Evolutionary conservation across 805 yeast species (phyloP).

Genomic region (Candida silvicultrix): DNA sequence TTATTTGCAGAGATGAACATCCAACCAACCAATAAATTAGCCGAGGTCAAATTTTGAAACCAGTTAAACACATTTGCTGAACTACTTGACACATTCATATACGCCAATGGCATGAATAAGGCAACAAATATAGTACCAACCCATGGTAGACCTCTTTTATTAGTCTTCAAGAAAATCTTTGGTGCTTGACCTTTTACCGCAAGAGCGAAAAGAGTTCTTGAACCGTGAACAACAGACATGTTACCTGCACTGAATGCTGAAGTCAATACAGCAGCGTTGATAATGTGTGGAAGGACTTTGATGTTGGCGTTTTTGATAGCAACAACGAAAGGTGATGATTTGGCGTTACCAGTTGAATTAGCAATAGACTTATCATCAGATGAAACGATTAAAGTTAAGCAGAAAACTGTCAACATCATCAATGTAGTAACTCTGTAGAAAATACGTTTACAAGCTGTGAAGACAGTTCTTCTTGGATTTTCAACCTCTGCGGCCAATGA

Average conservation of each 20-base stretch:
- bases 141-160: conserved; percentile 27
- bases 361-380: conserved; percentile 24
- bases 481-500: conserved; percentile 50
- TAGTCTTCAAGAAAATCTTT: conserved; percentile 25
- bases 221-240: conserved; percentile 22
- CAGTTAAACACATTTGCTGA: conserved; percentile 29
- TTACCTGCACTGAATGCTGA: conserved; percentile 36
- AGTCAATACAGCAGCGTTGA: conserved; percentile 33
- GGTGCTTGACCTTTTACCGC: conserved; percentile 35
- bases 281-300: conserved; percentile 28
- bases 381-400: conserved; percentile 29
- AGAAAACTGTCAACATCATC: conserved; percentile 27
- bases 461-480: conserved; percentile 50
- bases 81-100: conserved; percentile 22
- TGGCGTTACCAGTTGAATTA: conserved; percentile 25
- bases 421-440: conserved; percentile 25
- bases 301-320: conserved; percentile 43
- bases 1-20: conserved; percentile 26
- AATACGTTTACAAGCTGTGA: conserved; percentile 46
- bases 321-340: conserved; percentile 34
- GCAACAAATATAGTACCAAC: conserved; percentile 22
- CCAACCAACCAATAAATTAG: conserved; percentile 27
- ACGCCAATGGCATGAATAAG: conserved; percentile 32
- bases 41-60: conserved; percentile 29
- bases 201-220: conserved; percentile 31